A percentile compares a stretch with the other conserved stretches of the same genome.
phyloP scores from a whole-genome alignment of 768 basidiomycete genomes.

The Russula abietina region DNA sequence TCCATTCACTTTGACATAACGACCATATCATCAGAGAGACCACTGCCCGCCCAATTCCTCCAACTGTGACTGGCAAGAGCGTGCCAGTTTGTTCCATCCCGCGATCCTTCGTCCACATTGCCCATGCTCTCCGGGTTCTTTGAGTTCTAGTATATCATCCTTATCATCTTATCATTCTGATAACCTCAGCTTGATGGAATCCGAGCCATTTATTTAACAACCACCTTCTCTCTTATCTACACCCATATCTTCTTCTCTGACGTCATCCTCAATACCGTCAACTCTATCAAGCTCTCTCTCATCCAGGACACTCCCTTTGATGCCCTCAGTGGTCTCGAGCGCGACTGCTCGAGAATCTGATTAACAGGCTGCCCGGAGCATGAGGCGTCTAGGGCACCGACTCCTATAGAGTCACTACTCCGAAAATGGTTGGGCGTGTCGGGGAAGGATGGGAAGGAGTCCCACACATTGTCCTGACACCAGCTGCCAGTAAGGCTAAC shows the following conservation, averaged over 20 bases:
- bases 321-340: conserved; percentile 31
- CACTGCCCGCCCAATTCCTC: conserved; percentile 4
- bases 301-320: conserved; percentile 16
- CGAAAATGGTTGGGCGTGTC: conserved; percentile 27
- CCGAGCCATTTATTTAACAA: conserved; percentile 29
- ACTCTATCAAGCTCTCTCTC: no score
- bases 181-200: conserved; percentile 43
- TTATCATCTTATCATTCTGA: no score
- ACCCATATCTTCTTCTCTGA: conserved; percentile 30
- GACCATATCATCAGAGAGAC: conserved; percentile 37
- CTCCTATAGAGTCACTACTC: conserved; percentile 32
- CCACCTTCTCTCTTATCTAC: neutral
- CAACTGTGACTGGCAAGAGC: conserved; percentile 6
- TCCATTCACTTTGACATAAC: conserved; percentile 45
- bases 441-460: conserved; percentile 30
- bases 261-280: conserved; percentile 34
- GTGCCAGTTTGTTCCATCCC: conserved; percentile 29
- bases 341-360: conserved; percentile 29
- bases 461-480: conserved; percentile 38
- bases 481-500: conserved; percentile 37
- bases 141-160: no score
- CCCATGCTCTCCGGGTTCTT: no score
- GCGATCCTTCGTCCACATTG: conserved; percentile 39
- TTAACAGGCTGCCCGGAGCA: conserved; percentile 16
- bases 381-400: conserved; percentile 16